Base-by-base conservation (phyloP, 2,329 filamentous ascomycete genomes). In the Rutstroemia sydowiana region DNA sequence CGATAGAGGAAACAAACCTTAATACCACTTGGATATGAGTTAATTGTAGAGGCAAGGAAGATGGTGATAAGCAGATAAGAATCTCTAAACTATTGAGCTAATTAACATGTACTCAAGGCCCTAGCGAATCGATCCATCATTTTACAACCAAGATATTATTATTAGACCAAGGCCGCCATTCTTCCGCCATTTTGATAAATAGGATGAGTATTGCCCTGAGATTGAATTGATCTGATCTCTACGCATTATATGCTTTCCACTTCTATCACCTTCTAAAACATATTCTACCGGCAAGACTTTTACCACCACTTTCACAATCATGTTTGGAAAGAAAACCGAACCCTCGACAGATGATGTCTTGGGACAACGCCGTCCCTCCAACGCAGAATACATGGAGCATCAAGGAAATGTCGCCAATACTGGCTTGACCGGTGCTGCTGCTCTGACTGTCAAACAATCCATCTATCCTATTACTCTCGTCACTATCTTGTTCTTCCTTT, bases 391-490 rank as follows among this genome's bases (percentile, higher is more conserved):
- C 7, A 48, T 48, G 28, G 28, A 10, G 7, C 39, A 48, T 18
- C 28, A 42, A 42, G 39, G 37, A 2, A 9, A n/a, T 14, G 26
- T 46, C 18, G 23, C 18, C 3, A 51, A 46, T 10, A 37, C 23
- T 26, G 34, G 42, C 4, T 30, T 51, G 13, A 46, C 23, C 2
- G 48, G 48, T 14, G 42, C 48, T 4, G 32, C 48, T 10, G 9
- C 32, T 16, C n/a, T 51, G 6, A 51, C 48, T 9, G 48, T 51
- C 34, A 18, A 26, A 14, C 48, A 51, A 31, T 51, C 48, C 14
- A 51, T 51, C 14, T 51, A 51, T 18, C 48, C 48, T 16, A 51
- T 51, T 18, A 51, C 48, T 21, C 48, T 51, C 9, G 48, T 51
- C 42, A 51, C 48, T 1, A 51, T 51, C 9, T 18, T 51, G 0